Evolutionary conservation across 176 grass and related monocot species (phyloP).

Genomic region (Metroxylon sagu): DNA sequence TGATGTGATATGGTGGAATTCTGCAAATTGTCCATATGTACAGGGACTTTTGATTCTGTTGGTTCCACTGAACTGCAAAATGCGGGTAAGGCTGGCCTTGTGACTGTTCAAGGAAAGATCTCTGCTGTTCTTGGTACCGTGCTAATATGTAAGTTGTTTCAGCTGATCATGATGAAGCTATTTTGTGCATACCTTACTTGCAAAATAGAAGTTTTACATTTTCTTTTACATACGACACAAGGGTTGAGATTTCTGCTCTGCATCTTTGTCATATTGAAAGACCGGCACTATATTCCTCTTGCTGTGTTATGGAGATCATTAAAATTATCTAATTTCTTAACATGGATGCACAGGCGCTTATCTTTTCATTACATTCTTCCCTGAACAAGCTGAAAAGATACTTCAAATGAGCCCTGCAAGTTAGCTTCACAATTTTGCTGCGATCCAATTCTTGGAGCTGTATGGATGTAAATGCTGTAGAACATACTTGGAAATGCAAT

Average conservation of each 20-base stretch:
- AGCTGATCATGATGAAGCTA: too few relatives aligned
- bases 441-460: too few relatives aligned
- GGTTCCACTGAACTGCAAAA: constrained; percentile 64
- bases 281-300: too few relatives aligned
- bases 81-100: constrained; percentile 81
- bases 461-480: too few relatives aligned
- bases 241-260: too few relatives aligned
- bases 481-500: too few relatives aligned
- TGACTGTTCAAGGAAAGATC: constrained; percentile 83
- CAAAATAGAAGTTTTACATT: too few relatives aligned
- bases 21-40: not conserved
- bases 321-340: not conserved
- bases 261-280: too few relatives aligned
- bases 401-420: constrained; percentile 57
- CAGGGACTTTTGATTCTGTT: constrained; percentile 66
- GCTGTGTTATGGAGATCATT: too few relatives aligned
- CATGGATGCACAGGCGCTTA: constrained; percentile 48
- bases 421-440: constrained; percentile 5
- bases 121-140: constrained; percentile 74
- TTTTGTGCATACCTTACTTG: too few relatives aligned
- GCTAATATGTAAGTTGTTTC: constrained; percentile 56
- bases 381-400: constrained; percentile 83
- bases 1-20: not conserved
- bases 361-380: constrained; percentile 84
- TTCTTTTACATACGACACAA: too few relatives aligned